A percentile compares a stretch with the other conserved stretches of the same genome.
Conservation (phyloP, 768 basidiomycete genomes). For the Xanthoconium purpureum region DNA sequence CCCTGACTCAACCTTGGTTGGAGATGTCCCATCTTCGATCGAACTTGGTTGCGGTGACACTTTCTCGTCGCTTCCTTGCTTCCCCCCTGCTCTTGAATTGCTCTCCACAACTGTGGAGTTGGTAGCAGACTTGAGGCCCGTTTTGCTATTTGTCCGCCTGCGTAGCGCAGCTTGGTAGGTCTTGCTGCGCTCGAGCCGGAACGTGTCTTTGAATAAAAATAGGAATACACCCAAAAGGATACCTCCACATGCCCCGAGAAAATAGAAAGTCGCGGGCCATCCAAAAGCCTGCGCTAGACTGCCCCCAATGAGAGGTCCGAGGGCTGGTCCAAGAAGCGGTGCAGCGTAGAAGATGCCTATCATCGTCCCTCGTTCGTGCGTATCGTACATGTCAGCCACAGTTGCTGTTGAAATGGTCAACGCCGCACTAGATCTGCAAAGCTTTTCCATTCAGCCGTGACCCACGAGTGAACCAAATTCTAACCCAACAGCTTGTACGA, state of each 20-base stretch:
- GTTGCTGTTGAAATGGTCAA: constrained; percentile 74
- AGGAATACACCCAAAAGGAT: constrained; percentile 54
- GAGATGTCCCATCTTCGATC: constrained; percentile 23
- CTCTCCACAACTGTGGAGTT: constrained; percentile 15
- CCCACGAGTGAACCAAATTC: constrained; percentile 14
- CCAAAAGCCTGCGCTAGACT: constrained; percentile 59
- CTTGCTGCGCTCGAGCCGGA: constrained; percentile 76
- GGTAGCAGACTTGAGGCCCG: constrained; percentile 21
- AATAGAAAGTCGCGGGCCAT: constrained; percentile 86
- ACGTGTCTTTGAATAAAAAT: constrained; percentile 77
- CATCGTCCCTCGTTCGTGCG: constrained; percentile 69
- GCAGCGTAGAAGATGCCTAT: constrained; percentile 82
- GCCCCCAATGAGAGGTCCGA: constrained; percentile 74
- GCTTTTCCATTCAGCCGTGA: constrained; percentile 3
- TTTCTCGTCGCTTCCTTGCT: constrained; percentile 15
- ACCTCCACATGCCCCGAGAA: constrained; percentile 64
- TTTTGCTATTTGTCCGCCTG: constrained; percentile 34
- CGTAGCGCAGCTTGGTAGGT: constrained; percentile 70
- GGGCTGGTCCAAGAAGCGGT: constrained; percentile 70
- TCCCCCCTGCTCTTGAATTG: constrained; percentile 9
- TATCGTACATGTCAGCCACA: constrained; percentile 75
- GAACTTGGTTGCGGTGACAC: constrained; percentile 9
- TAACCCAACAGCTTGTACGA: constrained; percentile 65
- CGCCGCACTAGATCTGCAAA: constrained; percentile 57
- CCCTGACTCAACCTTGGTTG: constrained; percentile 11